Evolutionary conservation across 75 land plant species (phyloP).

Genomic region (Chamaecyparis obtusa): DNA sequence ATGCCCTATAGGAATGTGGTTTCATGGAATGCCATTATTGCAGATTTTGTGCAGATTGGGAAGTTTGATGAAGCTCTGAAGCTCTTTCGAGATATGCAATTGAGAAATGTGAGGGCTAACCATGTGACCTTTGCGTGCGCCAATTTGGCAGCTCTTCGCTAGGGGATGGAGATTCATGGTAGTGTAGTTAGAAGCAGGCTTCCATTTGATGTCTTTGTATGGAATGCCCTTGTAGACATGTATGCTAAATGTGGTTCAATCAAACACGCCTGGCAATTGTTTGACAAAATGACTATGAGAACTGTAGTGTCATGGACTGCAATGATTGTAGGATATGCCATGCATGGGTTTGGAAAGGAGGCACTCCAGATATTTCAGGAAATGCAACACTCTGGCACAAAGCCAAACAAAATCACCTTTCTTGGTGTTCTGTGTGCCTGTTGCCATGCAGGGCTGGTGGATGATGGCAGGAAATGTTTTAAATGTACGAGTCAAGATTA

Average conservation of each 20-base stretch:
- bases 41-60: slow-evolving; percentile 23
- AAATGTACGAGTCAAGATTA: slow-evolving; percentile 14
- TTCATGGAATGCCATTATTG: slow-evolving; percentile 40
- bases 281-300: slow-evolving; percentile 21
- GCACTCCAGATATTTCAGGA: slow-evolving; percentile 29
- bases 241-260: slow-evolving; percentile 50
- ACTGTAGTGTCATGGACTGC: slow-evolving; percentile 38
- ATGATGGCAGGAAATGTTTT: slow-evolving; percentile 18
- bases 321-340: slow-evolving; percentile 41
- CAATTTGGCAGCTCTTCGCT: slow-evolving; percentile 15
- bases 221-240: slow-evolving; percentile 33
- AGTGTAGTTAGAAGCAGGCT: slow-evolving; percentile 19
- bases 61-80: slow-evolving; percentile 26
- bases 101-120: slow-evolving; percentile 16
- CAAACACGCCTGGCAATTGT: slow-evolving; percentile 26
- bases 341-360: slow-evolving; percentile 27
- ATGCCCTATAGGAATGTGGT: slow-evolving; percentile 17
- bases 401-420: slow-evolving; percentile 19
- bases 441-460: slow-evolving; percentile 25
- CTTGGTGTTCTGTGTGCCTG: slow-evolving; percentile 20
- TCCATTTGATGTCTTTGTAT: slow-evolving; percentile 22
- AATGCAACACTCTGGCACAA: slow-evolving; percentile 15
- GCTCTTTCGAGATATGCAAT: slow-evolving; percentile 26
- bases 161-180: slow-evolving; percentile 34
- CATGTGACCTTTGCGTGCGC: slow-evolving; percentile 32